phyloP scores from a whole-genome alignment of 306 rosid species.

The Trifolium subterraneum region DNA sequence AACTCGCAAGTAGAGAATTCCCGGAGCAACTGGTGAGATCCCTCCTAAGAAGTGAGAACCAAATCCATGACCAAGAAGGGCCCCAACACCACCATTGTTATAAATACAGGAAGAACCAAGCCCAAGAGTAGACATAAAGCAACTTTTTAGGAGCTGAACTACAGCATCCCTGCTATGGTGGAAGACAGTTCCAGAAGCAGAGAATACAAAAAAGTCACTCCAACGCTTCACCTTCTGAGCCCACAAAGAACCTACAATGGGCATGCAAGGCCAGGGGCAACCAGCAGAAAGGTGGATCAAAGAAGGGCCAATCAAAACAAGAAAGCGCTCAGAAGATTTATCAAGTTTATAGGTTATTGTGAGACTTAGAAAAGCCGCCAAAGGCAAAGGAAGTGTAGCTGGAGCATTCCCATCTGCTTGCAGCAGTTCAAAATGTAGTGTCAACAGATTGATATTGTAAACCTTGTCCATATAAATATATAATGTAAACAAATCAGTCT shows the following conservation, averaged over 20 bases:
- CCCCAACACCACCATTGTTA: constrained; percentile 79
- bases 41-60: constrained; percentile 81
- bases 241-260: constrained; percentile 94
- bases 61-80: constrained; percentile 96
- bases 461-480: constrained; percentile 9
- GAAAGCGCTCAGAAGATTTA: constrained; percentile 76
- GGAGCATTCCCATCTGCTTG: constrained; percentile 80
- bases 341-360: constrained; percentile 93
- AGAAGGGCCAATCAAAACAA: constrained; percentile 80
- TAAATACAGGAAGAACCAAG: constrained; percentile 54
- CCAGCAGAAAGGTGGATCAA: constrained; percentile 81
- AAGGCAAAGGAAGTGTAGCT: constrained; percentile 91
- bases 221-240: constrained; percentile 96
- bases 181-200: constrained; percentile 89
- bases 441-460: constrained; percentile 46
- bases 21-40: constrained; percentile 90
- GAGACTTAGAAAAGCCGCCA: constrained; percentile 96
- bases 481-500: constrained; percentile 11
- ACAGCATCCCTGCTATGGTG: constrained; percentile 82
- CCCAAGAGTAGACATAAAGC: constrained; percentile 87
- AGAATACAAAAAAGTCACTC: constrained; percentile 86
- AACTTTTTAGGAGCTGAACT: constrained; percentile 88
- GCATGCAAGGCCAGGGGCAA: constrained; percentile 99
- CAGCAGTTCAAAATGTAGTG: constrained; percentile 36
- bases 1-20: constrained; percentile 81